These are phyloP conservation scores for Danielia oregonensis DNA, from an alignment of 805 yeast species.

Conservation along the genomic window DNA sequence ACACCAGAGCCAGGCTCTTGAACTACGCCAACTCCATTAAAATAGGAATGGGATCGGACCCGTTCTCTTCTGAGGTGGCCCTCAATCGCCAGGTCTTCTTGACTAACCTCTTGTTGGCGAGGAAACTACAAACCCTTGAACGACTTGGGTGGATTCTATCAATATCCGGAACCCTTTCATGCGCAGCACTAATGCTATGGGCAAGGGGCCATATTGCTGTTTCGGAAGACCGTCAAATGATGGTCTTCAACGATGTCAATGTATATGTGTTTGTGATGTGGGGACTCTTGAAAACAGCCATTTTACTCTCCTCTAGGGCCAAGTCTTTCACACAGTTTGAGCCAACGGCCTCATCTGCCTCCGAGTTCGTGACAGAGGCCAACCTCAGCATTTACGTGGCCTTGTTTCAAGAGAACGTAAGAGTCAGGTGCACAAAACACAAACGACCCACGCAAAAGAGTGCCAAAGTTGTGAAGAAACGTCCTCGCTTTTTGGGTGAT, in stretches of 20 bases:
- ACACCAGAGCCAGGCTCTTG: constrained; percentile 11
- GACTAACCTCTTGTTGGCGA: constrained; percentile 6
- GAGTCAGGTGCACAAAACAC: too few species aligned
- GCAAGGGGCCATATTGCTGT: constrained; percentile 21
- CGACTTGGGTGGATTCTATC: constrained; percentile 22
- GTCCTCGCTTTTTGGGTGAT: too few species aligned
- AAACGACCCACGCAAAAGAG: too few species aligned
- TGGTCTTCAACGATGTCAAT: constrained; percentile 35
- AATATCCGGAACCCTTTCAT: constrained; percentile 22
- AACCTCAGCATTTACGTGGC: not conserved
- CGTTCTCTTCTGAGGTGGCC: not conserved
- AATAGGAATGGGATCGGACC: not conserved
- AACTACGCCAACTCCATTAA: constrained; percentile 12
- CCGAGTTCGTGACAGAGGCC: not conserved
- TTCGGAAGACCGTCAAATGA: constrained; percentile 22
- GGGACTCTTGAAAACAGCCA: constrained; percentile 25
- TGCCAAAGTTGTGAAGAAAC: too few species aligned
- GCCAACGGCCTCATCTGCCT: not conserved
- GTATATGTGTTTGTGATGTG: constrained; percentile 32
- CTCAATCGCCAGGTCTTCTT: not conserved
- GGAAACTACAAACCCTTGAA: constrained; percentile 14
- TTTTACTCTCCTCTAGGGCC: constrained; percentile 7
- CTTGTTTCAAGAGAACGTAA: not conserved
- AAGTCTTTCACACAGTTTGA: not conserved
- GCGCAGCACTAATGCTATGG: constrained; percentile 25